These are phyloP conservation scores for Mayamaea pseudoterrestris DNA, from an alignment of 108 stramenopile species.

Conservation along the genomic window DNA sequence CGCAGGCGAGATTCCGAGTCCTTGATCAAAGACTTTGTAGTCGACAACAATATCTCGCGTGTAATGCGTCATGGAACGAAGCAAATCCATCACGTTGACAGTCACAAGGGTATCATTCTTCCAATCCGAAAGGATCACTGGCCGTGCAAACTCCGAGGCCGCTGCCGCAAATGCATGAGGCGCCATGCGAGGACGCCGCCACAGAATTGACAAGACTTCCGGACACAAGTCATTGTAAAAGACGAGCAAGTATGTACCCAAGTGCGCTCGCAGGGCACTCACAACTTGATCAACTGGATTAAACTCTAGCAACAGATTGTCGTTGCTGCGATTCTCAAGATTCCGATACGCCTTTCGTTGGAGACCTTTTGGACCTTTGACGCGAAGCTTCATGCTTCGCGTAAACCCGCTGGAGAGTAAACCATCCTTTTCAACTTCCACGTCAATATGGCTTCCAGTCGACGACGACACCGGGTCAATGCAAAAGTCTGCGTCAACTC, in stretches of 20 bases:
- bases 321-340: slow-evolving; percentile 16
- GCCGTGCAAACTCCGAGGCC: slow-evolving; percentile 49
- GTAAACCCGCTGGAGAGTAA: slow-evolving; percentile 32
- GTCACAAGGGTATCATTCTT: slow-evolving; percentile 43
- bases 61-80: slow-evolving; percentile 36
- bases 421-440: slow-evolving; percentile 7
- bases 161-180: slow-evolving; percentile 50
- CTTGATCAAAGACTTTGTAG: slow-evolving; percentile 27
- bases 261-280: slow-evolving; percentile 28
- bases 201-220: slow-evolving; percentile 64
- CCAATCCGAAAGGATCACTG: slow-evolving; percentile 35
- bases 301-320: slow-evolving; percentile 34
- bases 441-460: slow-evolving; percentile 7
- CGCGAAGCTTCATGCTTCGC: slow-evolving; percentile 34
- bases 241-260: slow-evolving; percentile 54
- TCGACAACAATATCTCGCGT: slow-evolving; percentile 32
- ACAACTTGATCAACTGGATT: slow-evolving; percentile 54
- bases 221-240: slow-evolving; percentile 73
- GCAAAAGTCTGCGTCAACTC: slow-evolving; percentile 45
- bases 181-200: slow-evolving; percentile 53
- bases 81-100: slow-evolving; percentile 46
- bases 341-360: slow-evolving; percentile 64
- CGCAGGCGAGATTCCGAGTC: too few relatives aligned
- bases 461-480: slow-evolving; percentile 60
- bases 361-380: slow-evolving; percentile 48